Conservation (phyloP, 139 green algal genomes). For the Marvania coccoides region DNA sequence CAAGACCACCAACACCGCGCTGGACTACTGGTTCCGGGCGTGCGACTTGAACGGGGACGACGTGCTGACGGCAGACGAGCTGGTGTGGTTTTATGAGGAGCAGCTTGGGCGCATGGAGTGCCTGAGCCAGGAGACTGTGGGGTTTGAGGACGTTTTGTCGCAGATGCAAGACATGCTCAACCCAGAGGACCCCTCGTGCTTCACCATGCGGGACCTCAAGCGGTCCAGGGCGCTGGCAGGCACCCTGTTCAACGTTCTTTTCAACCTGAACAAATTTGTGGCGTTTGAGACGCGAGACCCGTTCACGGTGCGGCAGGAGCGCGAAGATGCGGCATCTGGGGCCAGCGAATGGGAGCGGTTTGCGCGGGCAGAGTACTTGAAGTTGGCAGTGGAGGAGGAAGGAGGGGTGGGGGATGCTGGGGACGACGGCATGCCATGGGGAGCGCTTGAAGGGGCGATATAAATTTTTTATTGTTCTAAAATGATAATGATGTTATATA, state of each 20-base stretch:
- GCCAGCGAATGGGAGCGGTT: slow-evolving; percentile 78
- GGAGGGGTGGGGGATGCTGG: slow-evolving; percentile 45
- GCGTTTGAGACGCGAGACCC: slow-evolving; percentile 91
- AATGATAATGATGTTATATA: too few relatives aligned
- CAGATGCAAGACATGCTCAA: slow-evolving; percentile 98
- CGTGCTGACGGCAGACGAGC: slow-evolving; percentile 70
- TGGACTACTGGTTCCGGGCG: slow-evolving; percentile 96
- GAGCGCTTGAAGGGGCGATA: not conserved
- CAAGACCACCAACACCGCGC: slow-evolving; percentile 81
- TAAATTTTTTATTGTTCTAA: too few relatives aligned
- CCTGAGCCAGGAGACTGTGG: slow-evolving; percentile 62
- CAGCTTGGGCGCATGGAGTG: slow-evolving; percentile 97
- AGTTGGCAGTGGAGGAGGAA: slow-evolving; percentile 84
- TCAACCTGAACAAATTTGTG: slow-evolving; percentile 99
- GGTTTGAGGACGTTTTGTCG: slow-evolving; percentile 53
- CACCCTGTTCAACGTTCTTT: slow-evolving; percentile 96
- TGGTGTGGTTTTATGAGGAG: slow-evolving; percentile 98
- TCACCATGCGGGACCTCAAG: slow-evolving; percentile 81
- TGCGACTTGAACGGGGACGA: slow-evolving; percentile 91
- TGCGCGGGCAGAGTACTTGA: slow-evolving; percentile 76
- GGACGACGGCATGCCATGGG: not conserved
- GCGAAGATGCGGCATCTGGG: slow-evolving; percentile 54
- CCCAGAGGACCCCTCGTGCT: slow-evolving; percentile 35
- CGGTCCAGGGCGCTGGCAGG: slow-evolving; percentile 55
- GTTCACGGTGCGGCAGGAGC: slow-evolving; percentile 67